Evolutionary conservation across 306 rosid genomes (phyloP).

Genomic region (Hylodesmum podocarpum): DNA sequence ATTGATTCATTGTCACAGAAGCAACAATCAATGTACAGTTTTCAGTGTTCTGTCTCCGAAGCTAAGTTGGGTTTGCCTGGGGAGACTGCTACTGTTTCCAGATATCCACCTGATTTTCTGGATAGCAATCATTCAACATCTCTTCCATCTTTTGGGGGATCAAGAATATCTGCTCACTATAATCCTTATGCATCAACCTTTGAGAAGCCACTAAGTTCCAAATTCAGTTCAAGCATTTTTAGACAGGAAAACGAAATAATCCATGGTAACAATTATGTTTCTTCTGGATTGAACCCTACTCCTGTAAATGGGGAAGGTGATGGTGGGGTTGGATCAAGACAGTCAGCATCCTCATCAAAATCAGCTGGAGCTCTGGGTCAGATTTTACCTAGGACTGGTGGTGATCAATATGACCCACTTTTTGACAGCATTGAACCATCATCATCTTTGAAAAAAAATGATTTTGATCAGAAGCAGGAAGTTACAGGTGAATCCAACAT

Average conservation of each 20-base stretch:
- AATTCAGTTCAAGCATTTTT: slow-evolving; percentile 54
- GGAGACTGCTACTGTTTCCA: slow-evolving; percentile 48
- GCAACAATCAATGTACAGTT: slow-evolving; percentile 49
- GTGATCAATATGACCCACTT: slow-evolving; percentile 88
- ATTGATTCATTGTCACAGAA: slow-evolving; percentile 48
- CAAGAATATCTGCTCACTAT: slow-evolving; percentile 61
- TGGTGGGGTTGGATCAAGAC: slow-evolving; percentile 56
- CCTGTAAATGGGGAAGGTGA: slow-evolving; percentile 45
- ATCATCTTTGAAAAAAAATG: slow-evolving; percentile 43
- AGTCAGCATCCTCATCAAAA: slow-evolving; percentile 56
- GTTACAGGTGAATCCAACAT: slow-evolving; percentile 55
- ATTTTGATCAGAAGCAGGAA: slow-evolving; percentile 55
- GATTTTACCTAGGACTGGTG: slow-evolving; percentile 50
- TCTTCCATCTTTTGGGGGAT: slow-evolving; percentile 54
- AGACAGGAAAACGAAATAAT: slow-evolving; percentile 53
- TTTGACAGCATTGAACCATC: slow-evolving; percentile 83
- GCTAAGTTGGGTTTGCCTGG: slow-evolving; percentile 48
- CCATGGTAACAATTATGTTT: slow-evolving; percentile 41
- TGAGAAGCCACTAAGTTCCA: slow-evolving; percentile 77
- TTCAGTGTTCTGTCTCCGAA: slow-evolving; percentile 53
- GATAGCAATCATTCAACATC: slow-evolving; percentile 50
- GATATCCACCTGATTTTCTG: slow-evolving; percentile 49
- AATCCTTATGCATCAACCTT: slow-evolving; percentile 91
- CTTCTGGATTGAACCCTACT: slow-evolving; percentile 41
- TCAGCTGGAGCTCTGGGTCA: slow-evolving; percentile 54